These are phyloP conservation scores for Buxus sempervirens DNA, from an alignment of 164 flowering plant species.

Conservation along the genomic window DNA sequence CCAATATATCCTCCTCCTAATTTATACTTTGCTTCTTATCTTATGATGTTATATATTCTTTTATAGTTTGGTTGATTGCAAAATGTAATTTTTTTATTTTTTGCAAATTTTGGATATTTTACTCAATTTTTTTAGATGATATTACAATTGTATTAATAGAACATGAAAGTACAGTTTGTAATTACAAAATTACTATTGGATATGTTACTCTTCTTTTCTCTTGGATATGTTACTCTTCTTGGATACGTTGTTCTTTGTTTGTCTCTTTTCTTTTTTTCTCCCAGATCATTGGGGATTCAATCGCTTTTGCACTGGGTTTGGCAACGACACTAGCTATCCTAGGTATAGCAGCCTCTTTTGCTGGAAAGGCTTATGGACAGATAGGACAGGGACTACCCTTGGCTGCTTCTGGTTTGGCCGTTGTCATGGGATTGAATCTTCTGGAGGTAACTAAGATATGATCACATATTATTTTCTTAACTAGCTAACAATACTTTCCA, in stretches of 20 bases:
- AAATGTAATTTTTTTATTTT: too few species aligned
- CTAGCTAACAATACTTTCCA: neutral
- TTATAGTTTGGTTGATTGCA: too few species aligned
- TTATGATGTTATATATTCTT: too few species aligned
- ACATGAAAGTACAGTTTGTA: too few species aligned
- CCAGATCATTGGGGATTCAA: constrained; percentile 71
- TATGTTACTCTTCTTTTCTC: constrained; percentile 1
- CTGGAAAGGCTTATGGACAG: constrained; percentile 99
- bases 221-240: neutral
- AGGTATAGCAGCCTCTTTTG: constrained; percentile 88
- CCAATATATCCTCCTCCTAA: too few species aligned
- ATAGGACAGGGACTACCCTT: constrained; percentile 92
- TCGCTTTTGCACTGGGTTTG: constrained; percentile 91
- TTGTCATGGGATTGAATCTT: constrained; percentile 90
- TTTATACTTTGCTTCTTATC: too few species aligned
- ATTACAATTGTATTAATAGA: too few species aligned
- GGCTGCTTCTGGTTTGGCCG: constrained; percentile 90
- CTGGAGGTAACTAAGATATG: constrained; percentile 58
- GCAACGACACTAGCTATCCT: constrained; percentile 90
- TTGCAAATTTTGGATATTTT: too few species aligned
- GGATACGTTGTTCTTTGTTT: neutral
- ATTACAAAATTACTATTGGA: too few species aligned
- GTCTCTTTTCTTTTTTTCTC: neutral
- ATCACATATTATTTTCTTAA: neutral
- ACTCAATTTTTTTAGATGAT: too few species aligned